phyloP scores from a whole-genome alignment of 2,329 filamentous ascomycete genomes.

The Beauveria pseudobassiana region DNA sequence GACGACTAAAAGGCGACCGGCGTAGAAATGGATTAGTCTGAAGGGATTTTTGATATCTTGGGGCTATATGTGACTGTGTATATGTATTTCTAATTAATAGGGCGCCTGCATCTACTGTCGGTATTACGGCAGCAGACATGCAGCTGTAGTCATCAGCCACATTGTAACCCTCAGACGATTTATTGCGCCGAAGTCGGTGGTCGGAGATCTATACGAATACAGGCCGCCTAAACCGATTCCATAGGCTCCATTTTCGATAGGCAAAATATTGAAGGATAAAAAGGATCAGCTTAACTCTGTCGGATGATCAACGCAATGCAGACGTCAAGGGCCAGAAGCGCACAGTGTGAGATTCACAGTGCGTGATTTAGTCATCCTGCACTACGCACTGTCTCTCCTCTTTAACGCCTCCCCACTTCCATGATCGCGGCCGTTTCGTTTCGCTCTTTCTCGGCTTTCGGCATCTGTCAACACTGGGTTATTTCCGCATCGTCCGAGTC shows the following conservation, averaged over 20 bases:
- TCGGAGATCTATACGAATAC: not conserved
- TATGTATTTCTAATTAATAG: not conserved
- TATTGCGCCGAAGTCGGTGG: not conserved
- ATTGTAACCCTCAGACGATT: not conserved
- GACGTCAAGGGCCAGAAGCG: too few species aligned
- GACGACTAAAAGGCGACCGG: not conserved
- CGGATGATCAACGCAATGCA: not conserved
- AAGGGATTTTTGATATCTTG: too few species aligned
- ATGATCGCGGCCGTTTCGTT: not conserved
- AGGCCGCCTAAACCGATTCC: not conserved
- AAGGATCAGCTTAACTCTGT: not conserved
- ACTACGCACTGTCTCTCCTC: not conserved
- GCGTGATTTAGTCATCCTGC: fast-evolving
- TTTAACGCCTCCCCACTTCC: not conserved
- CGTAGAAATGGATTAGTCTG: fast-evolving
- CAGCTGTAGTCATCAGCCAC: not conserved
- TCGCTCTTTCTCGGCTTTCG: slow-evolving; percentile 26
- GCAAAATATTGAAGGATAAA: not conserved
- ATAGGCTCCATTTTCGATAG: too few species aligned
- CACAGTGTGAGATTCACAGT: not conserved
- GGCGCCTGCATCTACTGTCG: not conserved
- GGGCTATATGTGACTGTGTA: not conserved
- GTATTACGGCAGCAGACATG: not conserved
- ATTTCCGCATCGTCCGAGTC: slow-evolving; percentile 12
- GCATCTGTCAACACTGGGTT: slow-evolving; percentile 24